Conservation (phyloP, 1,284 basidiomycete genomes). For the Malassezia dermatis region DNA sequence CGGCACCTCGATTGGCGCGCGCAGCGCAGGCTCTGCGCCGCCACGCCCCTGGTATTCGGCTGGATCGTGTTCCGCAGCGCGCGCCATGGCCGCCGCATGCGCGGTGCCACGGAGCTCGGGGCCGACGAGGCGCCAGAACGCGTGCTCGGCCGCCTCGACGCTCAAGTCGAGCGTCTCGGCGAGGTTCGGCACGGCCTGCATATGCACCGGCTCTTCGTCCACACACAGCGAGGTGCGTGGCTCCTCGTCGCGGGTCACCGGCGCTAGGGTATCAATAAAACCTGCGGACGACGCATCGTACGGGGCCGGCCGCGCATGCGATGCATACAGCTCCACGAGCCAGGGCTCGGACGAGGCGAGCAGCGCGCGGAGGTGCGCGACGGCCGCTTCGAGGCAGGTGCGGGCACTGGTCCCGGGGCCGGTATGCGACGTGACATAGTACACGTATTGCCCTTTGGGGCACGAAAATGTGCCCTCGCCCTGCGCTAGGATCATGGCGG, state of each 20-base stretch:
- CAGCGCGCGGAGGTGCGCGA: neutral
- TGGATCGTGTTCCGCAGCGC: constrained; percentile 18
- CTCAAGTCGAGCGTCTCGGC: constrained; percentile 54
- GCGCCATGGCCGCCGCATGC: constrained; percentile 1
- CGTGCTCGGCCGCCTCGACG: constrained; percentile 55
- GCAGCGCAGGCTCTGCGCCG: constrained; percentile 14
- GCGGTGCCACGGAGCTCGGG: constrained; percentile 12
- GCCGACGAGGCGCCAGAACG: constrained; percentile 56
- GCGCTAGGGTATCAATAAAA: neutral
- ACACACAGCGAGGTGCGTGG: neutral
- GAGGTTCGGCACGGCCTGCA: constrained; percentile 49
- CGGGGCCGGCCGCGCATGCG: neutral
- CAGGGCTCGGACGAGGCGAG: neutral
- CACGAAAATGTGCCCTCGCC: constrained; percentile 76
- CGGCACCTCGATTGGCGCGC: neutral
- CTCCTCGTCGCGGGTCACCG: constrained; percentile 43
- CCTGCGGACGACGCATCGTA: neutral
- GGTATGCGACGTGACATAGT: constrained; percentile 22
- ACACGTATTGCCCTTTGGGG: constrained; percentile 56
- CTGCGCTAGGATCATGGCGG: constrained; percentile 58
- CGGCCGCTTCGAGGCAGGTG: neutral
- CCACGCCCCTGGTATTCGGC: constrained; percentile 32
- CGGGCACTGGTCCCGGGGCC: neutral
- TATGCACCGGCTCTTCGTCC: neutral
- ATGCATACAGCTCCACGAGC: constrained; percentile 11